Base-by-base conservation (phyloP, 805 yeast genomes). In the Middelhovenomyces tepae region DNA sequence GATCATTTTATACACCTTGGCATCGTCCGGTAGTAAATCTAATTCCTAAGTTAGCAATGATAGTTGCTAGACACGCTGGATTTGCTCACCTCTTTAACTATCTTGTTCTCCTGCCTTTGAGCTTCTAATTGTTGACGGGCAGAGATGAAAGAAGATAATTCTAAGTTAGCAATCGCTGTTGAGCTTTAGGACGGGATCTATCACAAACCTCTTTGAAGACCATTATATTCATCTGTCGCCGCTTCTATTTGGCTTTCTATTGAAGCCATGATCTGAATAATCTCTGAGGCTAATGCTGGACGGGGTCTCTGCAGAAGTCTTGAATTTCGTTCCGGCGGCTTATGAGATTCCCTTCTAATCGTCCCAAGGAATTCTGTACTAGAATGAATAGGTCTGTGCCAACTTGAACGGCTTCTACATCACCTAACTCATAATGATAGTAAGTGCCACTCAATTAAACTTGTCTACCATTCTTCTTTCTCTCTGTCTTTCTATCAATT, bases 21-120 rank as follows among this genome's bases (percentile, higher is more conserved):
- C 68, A 23, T 73, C 80, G 22, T 74, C 81, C 36, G 71, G 70
- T 36, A 82, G 61, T 27, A 59, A 47, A 18, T 69, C 72, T 48
- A 91, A 82, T 58, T 91, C 98, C 37, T 56, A 34, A n/a, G 29
- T 30, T 16, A 34, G 34, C 10, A 4, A 10, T 8, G 10, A 17
- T 10, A 24, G 6, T 9, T 4, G 5, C 17, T 6, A 14, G 14
- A 16, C 2, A 7, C 10, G 13, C 14, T 22, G 4, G 14, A 22
- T n/a, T 4, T 25, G 16, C 39, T 8, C 33, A 50, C 56, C 23
- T 72, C 77, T 44, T 76, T 67, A 10, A 91, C 98, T 31, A 91
- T 87, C 48, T 76, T 76, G 56, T 87, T 87, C 56, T 91, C 99
- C 57, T 91, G 98, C 47, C 66, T 73, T 59, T 91, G 99, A 1